phyloP scores from a whole-genome alignment of 208 protist species.

The Trypanosoma platydactyli region DNA sequence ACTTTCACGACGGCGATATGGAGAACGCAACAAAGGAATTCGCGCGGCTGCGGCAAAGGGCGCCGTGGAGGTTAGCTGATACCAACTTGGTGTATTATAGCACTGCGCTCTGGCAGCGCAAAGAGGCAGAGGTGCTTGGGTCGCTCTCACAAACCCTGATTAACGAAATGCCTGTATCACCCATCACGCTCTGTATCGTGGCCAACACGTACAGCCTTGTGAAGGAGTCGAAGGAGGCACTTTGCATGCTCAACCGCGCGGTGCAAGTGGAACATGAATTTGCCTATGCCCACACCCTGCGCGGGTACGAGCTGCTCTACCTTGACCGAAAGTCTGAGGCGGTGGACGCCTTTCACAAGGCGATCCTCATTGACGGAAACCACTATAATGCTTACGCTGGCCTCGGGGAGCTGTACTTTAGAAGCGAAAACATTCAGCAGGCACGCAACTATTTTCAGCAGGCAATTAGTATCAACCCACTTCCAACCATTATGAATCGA shows the following conservation, averaged over 20 bases:
- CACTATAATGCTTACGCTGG: constrained; percentile 98
- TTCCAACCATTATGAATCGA: constrained; percentile 73
- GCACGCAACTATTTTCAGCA: constrained; percentile 90
- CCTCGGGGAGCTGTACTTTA: constrained; percentile 91
- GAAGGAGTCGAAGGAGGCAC: constrained; percentile 92
- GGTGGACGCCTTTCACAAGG: constrained; percentile 82
- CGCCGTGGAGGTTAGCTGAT: constrained; percentile 61
- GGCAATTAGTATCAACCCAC: constrained; percentile 87
- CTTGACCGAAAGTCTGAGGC: constrained; percentile 94
- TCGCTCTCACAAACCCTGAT: constrained; percentile 89
- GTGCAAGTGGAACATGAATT: constrained; percentile 85
- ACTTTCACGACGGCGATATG: constrained; percentile 79
- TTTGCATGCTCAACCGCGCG: constrained; percentile 94
- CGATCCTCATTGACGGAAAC: constrained; percentile 84
- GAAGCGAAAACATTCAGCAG: constrained; percentile 89
- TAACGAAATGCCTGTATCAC: constrained; percentile 80
- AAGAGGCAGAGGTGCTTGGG: constrained; percentile 71
- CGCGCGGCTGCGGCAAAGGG: constrained; percentile 35
- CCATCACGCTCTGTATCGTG: constrained; percentile 90
- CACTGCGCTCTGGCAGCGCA: constrained; percentile 96
- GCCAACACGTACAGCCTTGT: constrained; percentile 95
- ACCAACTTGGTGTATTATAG: constrained; percentile 91
- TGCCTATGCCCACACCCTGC: constrained; percentile 94
- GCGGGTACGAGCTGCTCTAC: constrained; percentile 94
- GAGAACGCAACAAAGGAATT: constrained; percentile 57